phyloP scores from a whole-genome alignment of 257 asterid species.

The Cordia subcordata region DNA sequence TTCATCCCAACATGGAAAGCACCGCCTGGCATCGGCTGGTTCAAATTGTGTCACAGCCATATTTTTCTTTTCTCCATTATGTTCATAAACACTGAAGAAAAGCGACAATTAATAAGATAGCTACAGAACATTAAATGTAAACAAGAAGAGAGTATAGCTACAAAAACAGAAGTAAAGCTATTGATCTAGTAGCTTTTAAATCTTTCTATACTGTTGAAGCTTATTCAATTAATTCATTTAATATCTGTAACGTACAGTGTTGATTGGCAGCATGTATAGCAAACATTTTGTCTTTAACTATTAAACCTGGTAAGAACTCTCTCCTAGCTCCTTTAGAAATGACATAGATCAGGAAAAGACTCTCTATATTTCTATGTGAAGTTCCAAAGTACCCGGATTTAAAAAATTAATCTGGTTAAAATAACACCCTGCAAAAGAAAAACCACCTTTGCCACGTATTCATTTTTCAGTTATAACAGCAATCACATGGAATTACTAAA shows the following conservation, averaged over 20 bases:
- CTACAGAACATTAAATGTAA: background rate
- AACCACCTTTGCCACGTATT: too few relatives aligned
- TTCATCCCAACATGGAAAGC: conserved; percentile 50
- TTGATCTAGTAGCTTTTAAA: background rate
- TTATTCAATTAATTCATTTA: too few relatives aligned
- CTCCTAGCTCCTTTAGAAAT: too few relatives aligned
- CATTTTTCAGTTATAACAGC: too few relatives aligned
- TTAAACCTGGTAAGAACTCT: too few relatives aligned
- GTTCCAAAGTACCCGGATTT: too few relatives aligned
- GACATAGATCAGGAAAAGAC: too few relatives aligned
- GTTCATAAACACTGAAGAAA: conserved; percentile 26
- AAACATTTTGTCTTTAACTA: too few relatives aligned
- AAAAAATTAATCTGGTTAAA: too few relatives aligned
- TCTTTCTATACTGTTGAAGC: background rate
- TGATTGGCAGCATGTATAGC: background rate
- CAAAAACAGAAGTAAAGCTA: background rate
- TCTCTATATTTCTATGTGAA: too few relatives aligned
- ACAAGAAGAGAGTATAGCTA: background rate
- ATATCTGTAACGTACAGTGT: background rate
- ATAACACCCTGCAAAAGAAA: too few relatives aligned
- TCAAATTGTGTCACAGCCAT: conserved; percentile 37
- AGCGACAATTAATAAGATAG: background rate
- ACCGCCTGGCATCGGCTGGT: conserved; percentile 39
- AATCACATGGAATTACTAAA: too few relatives aligned
- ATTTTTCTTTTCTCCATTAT: conserved; percentile 34